A percentile compares a stretch with the other conserved stretches of the same genome.
phyloP scores from a whole-genome alignment of 1,284 basidiomycete species.

The Tilletia horrida region DNA sequence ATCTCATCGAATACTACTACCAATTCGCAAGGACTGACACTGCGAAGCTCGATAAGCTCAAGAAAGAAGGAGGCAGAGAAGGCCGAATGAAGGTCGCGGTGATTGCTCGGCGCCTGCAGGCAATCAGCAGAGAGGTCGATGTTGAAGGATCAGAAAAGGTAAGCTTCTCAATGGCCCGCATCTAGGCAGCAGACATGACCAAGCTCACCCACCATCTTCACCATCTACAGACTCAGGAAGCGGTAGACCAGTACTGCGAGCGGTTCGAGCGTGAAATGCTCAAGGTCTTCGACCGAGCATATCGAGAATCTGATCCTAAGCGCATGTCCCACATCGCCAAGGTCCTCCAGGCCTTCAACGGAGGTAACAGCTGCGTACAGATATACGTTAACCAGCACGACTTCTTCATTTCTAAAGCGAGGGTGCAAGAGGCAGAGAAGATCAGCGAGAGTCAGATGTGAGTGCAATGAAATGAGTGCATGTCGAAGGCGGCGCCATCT shows the following conservation, averaged over 20 bases:
- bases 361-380: conserved; percentile 91
- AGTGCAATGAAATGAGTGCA: conserved; percentile 40
- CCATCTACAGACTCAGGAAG: conserved; percentile 41
- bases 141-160: conserved; percentile 43
- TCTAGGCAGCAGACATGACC: neutral
- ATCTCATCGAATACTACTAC: conserved; percentile 93
- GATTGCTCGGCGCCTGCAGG: conserved; percentile 78
- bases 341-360: conserved; percentile 95
- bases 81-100: conserved; percentile 85
- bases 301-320: conserved; percentile 92
- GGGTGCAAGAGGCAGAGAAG: conserved; percentile 64
- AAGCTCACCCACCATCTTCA: neutral
- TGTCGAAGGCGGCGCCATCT: too few relatives aligned
- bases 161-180: neutral
- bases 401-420: conserved; percentile 62
- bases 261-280: conserved; percentile 99
- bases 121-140: conserved; percentile 84
- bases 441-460: conserved; percentile 66
- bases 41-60: conserved; percentile 69
- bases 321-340: conserved; percentile 99
- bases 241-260: conserved; percentile 92
- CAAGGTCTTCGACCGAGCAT: conserved; percentile 78
- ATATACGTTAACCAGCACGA: conserved; percentile 99
- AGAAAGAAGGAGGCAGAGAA: conserved; percentile 70
- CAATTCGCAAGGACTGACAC: conserved; percentile 84